phyloP scores from a whole-genome alignment of 2,329 filamentous ascomycete genomes.

The Aspergillus awamori region DNA sequence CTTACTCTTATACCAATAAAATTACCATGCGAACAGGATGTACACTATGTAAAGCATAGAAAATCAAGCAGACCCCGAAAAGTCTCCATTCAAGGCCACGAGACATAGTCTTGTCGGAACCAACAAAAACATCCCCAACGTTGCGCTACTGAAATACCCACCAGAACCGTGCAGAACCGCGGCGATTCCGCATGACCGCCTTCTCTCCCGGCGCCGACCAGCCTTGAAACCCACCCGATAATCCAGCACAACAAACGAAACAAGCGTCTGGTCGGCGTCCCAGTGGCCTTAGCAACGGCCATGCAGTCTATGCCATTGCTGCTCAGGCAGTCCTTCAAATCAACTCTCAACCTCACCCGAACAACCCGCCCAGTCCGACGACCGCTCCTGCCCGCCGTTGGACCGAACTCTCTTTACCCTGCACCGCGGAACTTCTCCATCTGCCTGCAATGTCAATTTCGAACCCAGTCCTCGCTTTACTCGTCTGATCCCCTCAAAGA shows the following conservation, averaged over 20 bases:
- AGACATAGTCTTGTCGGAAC: not conserved
- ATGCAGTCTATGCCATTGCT: slow-evolving; percentile 48
- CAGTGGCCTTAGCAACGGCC: slow-evolving; percentile 30
- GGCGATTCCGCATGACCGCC: slow-evolving; percentile 11
- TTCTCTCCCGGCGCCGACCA: slow-evolving; percentile 16
- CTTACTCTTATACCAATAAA: not conserved
- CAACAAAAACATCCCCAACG: slow-evolving; percentile 5
- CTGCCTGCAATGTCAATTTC: slow-evolving; percentile 49
- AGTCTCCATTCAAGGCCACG: not conserved
- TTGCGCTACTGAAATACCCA: slow-evolving; percentile 16
- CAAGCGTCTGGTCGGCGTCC: slow-evolving; percentile 23
- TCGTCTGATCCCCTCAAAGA: slow-evolving; percentile 20
- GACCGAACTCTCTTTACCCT: slow-evolving; percentile 26
- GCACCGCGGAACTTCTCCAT: slow-evolving; percentile 39
- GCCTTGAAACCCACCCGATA: slow-evolving; percentile 7
- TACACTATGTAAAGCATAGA: not conserved
- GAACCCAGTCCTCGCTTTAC: slow-evolving; percentile 31
- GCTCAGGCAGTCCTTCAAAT: slow-evolving; percentile 42
- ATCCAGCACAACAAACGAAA: slow-evolving; percentile 16
- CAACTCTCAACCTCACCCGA: slow-evolving; percentile 29
- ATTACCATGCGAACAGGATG: not conserved
- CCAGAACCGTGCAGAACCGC: slow-evolving; percentile 11
- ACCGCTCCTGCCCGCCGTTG: slow-evolving; percentile 25
- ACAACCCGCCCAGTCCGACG: slow-evolving; percentile 25
- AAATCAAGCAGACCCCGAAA: not conserved